A percentile compares a stretch with the other conserved stretches of the same genome.
Evolutionary conservation across 495 filamentous ascomycete species (phyloP).

Genomic region (Aspergillus homomorphus): DNA sequence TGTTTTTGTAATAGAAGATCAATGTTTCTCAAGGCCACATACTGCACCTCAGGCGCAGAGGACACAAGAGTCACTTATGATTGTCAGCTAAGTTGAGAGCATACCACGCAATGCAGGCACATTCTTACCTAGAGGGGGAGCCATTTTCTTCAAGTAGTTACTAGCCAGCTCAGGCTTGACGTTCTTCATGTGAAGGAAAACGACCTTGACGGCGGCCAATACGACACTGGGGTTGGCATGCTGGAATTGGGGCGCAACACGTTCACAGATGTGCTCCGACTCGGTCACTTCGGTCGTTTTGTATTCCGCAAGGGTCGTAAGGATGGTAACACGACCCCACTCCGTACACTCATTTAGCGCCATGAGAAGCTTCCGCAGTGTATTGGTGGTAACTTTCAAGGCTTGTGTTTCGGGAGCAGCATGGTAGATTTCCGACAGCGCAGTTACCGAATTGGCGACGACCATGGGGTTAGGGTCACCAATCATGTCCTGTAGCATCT

Average conservation of each 20-base stretch:
- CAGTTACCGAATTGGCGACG: conserved; percentile 93
- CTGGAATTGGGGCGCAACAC: conserved; percentile 95
- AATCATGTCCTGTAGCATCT: conserved; percentile 94
- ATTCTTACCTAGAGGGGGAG: conserved; percentile 78
- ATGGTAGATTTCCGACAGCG: conserved; percentile 87
- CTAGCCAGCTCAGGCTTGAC: conserved; percentile 72
- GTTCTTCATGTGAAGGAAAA: conserved; percentile 93
- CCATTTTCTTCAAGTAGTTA: conserved; percentile 96
- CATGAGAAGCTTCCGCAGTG: conserved; percentile 92
- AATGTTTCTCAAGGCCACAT: conserved; percentile 93
- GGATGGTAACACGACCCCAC: conserved; percentile 96
- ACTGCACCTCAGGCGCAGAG: conserved; percentile 94
- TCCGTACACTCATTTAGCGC: conserved; percentile 98
- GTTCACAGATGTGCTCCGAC: conserved; percentile 96
- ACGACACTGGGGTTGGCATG: conserved; percentile 98
- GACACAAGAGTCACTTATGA: conserved; percentile 85
- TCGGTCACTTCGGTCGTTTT: conserved; percentile 84
- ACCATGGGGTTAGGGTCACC: conserved; percentile 99
- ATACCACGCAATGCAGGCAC: not conserved
- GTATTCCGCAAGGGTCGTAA: conserved; percentile 87
- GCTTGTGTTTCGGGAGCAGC: conserved; percentile 87
- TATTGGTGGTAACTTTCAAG: conserved; percentile 72
- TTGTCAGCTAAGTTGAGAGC: conserved; percentile 13
- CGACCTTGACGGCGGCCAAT: conserved; percentile 92
- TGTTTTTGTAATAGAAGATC: conserved; percentile 93